Evolutionary conservation across 2,329 filamentous ascomycete genomes (phyloP).

Genomic region (Fusarium incarnatum): DNA sequence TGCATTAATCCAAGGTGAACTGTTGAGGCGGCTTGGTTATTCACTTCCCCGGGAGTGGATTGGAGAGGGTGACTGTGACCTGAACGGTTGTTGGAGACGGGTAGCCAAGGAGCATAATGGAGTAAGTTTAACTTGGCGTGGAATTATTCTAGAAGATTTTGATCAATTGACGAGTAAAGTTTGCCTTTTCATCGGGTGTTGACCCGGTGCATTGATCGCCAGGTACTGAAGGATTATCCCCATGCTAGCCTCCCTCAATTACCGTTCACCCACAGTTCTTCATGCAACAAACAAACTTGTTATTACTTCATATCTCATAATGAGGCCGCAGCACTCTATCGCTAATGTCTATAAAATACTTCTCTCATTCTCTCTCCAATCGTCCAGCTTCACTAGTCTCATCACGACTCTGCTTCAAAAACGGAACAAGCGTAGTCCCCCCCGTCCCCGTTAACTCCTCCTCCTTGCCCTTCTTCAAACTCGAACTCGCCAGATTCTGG

Average conservation of each 20-base stretch:
- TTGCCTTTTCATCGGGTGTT: not conserved
- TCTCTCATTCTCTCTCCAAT: constrained; percentile 32
- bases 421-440: constrained; percentile 87
- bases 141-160: not conserved
- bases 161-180: not conserved
- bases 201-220: not conserved
- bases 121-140: not conserved
- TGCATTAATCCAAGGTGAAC: not conserved
- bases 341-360: constrained; percentile 21
- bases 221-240: not conserved
- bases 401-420: constrained; percentile 88
- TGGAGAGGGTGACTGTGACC: not conserved
- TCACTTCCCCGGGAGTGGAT: not conserved
- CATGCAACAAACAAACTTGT: not conserved
- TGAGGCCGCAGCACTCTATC: not conserved
- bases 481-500: constrained; percentile 61
- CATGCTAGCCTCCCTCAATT: not conserved
- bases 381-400: constrained; percentile 70
- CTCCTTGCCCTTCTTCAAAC: constrained; percentile 50
- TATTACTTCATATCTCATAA: not conserved
- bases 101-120: not conserved
- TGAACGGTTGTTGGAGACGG: not conserved
- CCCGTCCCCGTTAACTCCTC: constrained; percentile 83
- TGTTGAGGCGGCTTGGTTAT: not conserved
- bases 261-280: no score